These are phyloP conservation scores for Ganoderma sinense DNA, from an alignment of 1,284 basidiomycete species.

Conservation along the genomic window DNA sequence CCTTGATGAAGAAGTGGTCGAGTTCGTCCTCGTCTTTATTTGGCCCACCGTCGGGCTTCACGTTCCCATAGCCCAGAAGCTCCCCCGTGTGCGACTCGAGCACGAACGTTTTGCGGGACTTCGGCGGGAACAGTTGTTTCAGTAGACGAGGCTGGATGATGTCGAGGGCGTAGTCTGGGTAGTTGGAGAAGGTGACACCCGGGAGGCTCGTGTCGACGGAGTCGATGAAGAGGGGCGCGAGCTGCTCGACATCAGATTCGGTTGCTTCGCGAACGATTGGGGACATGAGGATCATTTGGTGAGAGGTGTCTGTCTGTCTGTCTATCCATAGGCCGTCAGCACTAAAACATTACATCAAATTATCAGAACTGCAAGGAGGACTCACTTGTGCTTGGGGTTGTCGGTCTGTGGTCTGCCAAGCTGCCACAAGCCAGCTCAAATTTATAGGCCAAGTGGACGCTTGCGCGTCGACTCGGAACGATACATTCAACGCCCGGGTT, in stretches of 20 bases:
- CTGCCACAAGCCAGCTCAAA: too few species aligned
- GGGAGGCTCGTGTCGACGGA: slow-evolving; percentile 27
- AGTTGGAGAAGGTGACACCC: slow-evolving; percentile 22
- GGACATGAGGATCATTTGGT: slow-evolving; percentile 14
- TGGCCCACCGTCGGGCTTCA: slow-evolving; percentile 17
- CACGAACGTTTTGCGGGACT: slow-evolving; percentile 18
- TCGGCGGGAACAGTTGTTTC: slow-evolving; percentile 25
- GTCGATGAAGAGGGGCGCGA: slow-evolving; percentile 23
- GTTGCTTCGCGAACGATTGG: slow-evolving; percentile 22
- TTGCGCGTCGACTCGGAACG: slow-evolving; percentile 1
- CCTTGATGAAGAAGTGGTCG: slow-evolving; percentile 28
- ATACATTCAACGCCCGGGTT: background rate
- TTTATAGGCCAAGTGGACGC: slow-evolving; percentile 2
- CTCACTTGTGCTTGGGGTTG: background rate
- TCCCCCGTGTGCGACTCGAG: slow-evolving; percentile 24
- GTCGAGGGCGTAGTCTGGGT: slow-evolving; percentile 14
- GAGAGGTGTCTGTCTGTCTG: background rate
- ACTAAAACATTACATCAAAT: background rate
- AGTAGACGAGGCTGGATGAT: slow-evolving; percentile 5
- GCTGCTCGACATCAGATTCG: slow-evolving; percentile 20
- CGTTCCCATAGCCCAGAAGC: slow-evolving; percentile 22
- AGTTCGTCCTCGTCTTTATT: slow-evolving; percentile 19
- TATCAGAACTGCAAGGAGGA: too few species aligned
- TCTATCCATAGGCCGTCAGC: background rate
- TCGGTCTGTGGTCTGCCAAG: background rate